phyloP scores from a whole-genome alignment of 2,329 filamentous ascomycete genomes.

The Fragosphaeria purpurea region DNA sequence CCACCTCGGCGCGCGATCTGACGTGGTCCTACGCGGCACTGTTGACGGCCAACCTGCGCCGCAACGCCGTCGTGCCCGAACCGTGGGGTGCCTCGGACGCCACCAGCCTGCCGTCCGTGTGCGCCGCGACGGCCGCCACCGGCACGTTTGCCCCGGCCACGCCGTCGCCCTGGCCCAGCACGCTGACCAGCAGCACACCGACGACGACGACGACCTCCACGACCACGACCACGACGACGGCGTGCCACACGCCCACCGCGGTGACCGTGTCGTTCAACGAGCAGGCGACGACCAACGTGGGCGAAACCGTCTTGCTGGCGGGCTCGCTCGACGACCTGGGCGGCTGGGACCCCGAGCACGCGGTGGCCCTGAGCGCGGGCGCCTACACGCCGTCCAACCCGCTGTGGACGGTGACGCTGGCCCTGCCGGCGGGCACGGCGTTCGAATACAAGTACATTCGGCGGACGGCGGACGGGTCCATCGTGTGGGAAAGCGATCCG shows the following conservation, averaged over 20 bases:
- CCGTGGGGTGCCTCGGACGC: constrained; percentile 29
- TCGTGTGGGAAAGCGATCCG: constrained; percentile 56
- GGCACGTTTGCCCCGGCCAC: constrained; percentile 40
- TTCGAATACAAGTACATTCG: constrained; percentile 63
- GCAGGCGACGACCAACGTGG: constrained; percentile 44
- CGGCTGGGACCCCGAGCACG: constrained; percentile 47
- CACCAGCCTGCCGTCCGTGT: constrained; percentile 33
- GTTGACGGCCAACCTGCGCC: constrained; percentile 50
- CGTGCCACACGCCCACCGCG: constrained; percentile 37
- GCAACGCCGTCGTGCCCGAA: constrained; percentile 46
- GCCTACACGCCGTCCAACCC: constrained; percentile 50
- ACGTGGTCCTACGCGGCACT: constrained; percentile 69
- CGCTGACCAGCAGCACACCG: constrained; percentile 21
- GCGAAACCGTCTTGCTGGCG: constrained; percentile 55
- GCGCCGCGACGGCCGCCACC: constrained; percentile 33
- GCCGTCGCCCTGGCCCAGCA: constrained; percentile 2
- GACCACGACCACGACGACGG: not conserved
- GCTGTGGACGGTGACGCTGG: constrained; percentile 50
- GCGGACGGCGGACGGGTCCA: constrained; percentile 39
- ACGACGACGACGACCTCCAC: constrained; percentile 8
- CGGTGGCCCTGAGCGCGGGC: constrained; percentile 45
- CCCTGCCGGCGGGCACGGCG: constrained; percentile 42
- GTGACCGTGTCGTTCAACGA: constrained; percentile 50
- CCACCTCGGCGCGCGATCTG: constrained; percentile 54
- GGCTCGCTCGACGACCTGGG: constrained; percentile 52